Conservation (phyloP, 768 basidiomycete species). For the Hysterangium stoloniferum region DNA sequence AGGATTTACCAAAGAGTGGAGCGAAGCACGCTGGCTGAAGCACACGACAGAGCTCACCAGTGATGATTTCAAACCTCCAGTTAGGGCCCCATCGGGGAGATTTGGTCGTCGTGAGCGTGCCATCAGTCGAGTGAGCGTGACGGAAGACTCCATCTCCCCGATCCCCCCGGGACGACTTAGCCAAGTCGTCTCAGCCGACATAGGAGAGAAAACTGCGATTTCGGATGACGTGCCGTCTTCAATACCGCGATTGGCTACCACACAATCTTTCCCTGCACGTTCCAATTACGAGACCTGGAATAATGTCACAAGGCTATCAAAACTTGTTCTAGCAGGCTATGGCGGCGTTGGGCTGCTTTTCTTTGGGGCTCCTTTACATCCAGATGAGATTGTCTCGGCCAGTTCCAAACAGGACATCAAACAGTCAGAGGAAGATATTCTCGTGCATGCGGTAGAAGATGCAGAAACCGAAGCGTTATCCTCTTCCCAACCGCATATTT, state of each 20-base stretch:
- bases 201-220: conserved; percentile 43
- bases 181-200: conserved; percentile 74
- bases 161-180: conserved; percentile 39
- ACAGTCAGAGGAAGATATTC: conserved; percentile 49
- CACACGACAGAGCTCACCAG: conserved; percentile 60
- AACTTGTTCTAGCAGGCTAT: conserved; percentile 78
- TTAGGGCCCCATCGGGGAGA: conserved; percentile 21
- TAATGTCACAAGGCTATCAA: conserved; percentile 71
- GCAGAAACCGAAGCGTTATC: conserved; percentile 47
- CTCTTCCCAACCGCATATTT: conserved; percentile 17
- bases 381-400: conserved; percentile 17
- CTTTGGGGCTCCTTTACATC: conserved; percentile 52
- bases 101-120: conserved; percentile 15
- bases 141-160: conserved; percentile 63
- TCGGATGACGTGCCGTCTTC: conserved; percentile 27
- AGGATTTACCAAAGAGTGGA: conserved; percentile 74
- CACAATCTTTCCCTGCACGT: conserved; percentile 11
- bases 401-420: conserved; percentile 9
- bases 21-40: conserved; percentile 63
- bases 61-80: conserved; percentile 27
- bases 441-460: conserved; percentile 60
- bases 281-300: conserved; percentile 49
- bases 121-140: conserved; percentile 55
- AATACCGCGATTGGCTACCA: conserved; percentile 18
- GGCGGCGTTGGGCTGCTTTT: conserved; percentile 77